These are phyloP conservation scores for Lodderomyces metapsilosis DNA, from an alignment of 1,139 yeast species.

Conservation along the genomic window DNA sequence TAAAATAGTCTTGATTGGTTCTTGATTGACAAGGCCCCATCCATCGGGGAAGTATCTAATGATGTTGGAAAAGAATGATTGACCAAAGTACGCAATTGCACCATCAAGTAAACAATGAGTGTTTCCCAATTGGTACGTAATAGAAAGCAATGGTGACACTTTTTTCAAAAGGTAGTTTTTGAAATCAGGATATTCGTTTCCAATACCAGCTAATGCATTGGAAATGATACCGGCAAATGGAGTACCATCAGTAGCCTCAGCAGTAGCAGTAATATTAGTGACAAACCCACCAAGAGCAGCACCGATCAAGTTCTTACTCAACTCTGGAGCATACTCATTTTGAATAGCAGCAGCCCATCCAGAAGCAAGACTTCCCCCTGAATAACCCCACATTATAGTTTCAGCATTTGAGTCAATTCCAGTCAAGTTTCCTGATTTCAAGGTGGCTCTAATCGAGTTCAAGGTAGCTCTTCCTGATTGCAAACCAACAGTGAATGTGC, in stretches of 20 bases:
- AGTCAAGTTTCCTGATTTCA: slow-evolving; percentile 24
- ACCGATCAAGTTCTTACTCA: slow-evolving; percentile 23
- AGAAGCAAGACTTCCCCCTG: slow-evolving; percentile 41
- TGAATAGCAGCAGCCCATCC: slow-evolving; percentile 38
- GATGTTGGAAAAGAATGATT: slow-evolving; percentile 17
- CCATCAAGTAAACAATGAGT: slow-evolving; percentile 16
- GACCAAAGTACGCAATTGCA: slow-evolving; percentile 12
- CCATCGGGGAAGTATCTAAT: slow-evolving; percentile 19
- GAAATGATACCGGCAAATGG: slow-evolving; percentile 26
- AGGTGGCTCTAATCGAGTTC: slow-evolving; percentile 31
- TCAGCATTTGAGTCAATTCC: slow-evolving; percentile 28
- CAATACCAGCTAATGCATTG: slow-evolving; percentile 26
- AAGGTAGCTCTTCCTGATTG: slow-evolving; percentile 33
- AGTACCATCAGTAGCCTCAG: slow-evolving; percentile 22
- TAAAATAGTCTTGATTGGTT: slow-evolving; percentile 16
- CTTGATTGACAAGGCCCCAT: slow-evolving; percentile 16
- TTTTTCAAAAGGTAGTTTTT: neutral
- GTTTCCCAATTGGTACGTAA: slow-evolving; percentile 15
- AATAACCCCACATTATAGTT: slow-evolving; percentile 36
- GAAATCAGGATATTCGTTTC: slow-evolving; percentile 20
- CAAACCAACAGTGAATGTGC: slow-evolving; percentile 30
- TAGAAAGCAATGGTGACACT: slow-evolving; percentile 1
- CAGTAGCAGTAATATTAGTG: slow-evolving; percentile 22
- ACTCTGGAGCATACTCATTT: slow-evolving; percentile 32
- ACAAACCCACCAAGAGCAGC: slow-evolving; percentile 34